Evolutionary conservation across 2,329 filamentous ascomycete species (phyloP).

Genomic region (Bipolaris bicolor): DNA sequence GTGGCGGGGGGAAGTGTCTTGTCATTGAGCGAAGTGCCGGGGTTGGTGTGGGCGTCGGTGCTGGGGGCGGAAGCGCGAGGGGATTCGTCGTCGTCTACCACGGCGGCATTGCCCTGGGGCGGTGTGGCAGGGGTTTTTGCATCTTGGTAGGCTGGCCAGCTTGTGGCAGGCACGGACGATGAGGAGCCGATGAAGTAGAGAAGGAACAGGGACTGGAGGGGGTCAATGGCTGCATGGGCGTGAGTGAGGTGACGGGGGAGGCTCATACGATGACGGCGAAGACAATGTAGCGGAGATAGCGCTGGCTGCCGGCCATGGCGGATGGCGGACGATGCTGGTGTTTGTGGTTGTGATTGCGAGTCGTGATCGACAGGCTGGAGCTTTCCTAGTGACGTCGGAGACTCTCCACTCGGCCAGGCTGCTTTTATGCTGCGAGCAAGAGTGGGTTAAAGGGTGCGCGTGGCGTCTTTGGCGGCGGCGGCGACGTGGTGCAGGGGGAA

Average conservation of each 20-base stretch:
- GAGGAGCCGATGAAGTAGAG: slow-evolving; percentile 82
- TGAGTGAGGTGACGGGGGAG: not conserved
- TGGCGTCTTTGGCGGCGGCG: slow-evolving; percentile 2
- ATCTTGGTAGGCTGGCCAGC: slow-evolving; percentile 41
- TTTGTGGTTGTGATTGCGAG: slow-evolving; percentile 9
- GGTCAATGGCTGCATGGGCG: slow-evolving; percentile 16
- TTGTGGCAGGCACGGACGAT: slow-evolving; percentile 52
- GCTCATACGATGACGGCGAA: slow-evolving; percentile 77
- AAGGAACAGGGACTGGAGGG: slow-evolving; percentile 65
- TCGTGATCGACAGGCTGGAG: slow-evolving; percentile 25
- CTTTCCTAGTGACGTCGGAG: slow-evolving; percentile 27
- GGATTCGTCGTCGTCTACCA: slow-evolving; percentile 15
- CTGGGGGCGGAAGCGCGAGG: slow-evolving; percentile 14
- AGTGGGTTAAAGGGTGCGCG: slow-evolving; percentile 10
- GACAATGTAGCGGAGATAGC: slow-evolving; percentile 75
- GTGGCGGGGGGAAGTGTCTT: slow-evolving; percentile 51
- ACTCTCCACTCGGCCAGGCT: slow-evolving; percentile 37
- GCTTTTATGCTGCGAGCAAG: slow-evolving; percentile 15
- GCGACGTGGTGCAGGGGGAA: slow-evolving; percentile 1
- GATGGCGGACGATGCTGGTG: slow-evolving; percentile 39
- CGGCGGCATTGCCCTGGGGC: slow-evolving; percentile 22
- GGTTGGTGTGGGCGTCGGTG: slow-evolving; percentile 15
- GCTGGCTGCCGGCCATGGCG: slow-evolving; percentile 75
- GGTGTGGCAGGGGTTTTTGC: slow-evolving; percentile 20
- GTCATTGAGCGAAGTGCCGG: slow-evolving; percentile 44